Conservation (phyloP, 208 protist genomes). For the Acanthamoeba healyi region DNA sequence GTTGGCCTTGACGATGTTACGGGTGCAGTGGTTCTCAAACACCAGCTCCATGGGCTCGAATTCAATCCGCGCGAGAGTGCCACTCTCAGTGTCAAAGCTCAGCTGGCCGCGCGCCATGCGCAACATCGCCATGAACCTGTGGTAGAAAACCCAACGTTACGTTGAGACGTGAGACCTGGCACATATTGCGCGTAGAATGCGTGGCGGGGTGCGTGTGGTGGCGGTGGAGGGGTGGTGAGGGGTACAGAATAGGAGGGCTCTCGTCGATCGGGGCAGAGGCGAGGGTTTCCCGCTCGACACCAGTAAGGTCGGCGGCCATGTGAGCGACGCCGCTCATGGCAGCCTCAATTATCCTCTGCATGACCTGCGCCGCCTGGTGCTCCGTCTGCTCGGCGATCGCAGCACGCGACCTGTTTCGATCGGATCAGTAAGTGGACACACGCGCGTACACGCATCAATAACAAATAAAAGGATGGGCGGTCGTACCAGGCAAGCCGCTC, state of each 20-base stretch:
- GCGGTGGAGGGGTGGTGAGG: background rate
- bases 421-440: background rate
- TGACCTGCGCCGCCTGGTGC: slow-evolving; percentile 16
- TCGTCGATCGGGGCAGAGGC: background rate
- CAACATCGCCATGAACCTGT: slow-evolving; percentile 65
- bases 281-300: slow-evolving; percentile 33
- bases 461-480: background rate
- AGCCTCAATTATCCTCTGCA: slow-evolving; percentile 43
- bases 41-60: slow-evolving; percentile 67
- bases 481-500: slow-evolving; percentile 55
- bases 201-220: background rate
- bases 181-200: background rate
- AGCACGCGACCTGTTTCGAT: background rate
- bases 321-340: slow-evolving; percentile 28
- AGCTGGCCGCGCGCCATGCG: slow-evolving; percentile 2
- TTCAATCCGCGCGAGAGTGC: background rate
- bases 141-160: background rate
- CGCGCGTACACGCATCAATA: background rate
- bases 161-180: background rate
- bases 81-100: background rate
- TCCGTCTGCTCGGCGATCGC: slow-evolving; percentile 28
- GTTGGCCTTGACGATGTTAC: slow-evolving; percentile 61
- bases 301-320: slow-evolving; percentile 28
- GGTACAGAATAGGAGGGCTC: slow-evolving; percentile 63
- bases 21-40: slow-evolving; percentile 46